Evolutionary conservation across 169 alveolate species (phyloP), one percentile per base, ranked within the genome.

Genomic region (Plasmodium berghei): DNA sequence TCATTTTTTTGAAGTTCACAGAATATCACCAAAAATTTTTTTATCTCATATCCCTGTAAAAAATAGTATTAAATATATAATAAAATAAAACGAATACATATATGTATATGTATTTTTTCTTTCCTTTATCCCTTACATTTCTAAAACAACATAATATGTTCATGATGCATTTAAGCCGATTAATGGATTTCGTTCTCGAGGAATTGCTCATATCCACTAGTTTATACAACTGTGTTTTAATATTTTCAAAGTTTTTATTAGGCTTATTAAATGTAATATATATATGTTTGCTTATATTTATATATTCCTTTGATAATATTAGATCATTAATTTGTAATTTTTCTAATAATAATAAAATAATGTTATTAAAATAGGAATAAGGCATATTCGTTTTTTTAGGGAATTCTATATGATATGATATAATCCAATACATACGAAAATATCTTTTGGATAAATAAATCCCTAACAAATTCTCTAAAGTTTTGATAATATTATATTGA

Each of bases 391-490:
- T 69, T 56, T 77, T 77, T 77, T 77, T 77, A 24, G 89, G 89
- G 16, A 77, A 55, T 56, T 77, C 89, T 67, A 77, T 77, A 63
- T 77, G 89, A 52, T 77, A 77, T 56, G 69, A 62, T 64, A 77
- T 49, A 63, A 77, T 77, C 89, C 89, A 77, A 58, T 77, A 77
- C 56, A 77, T 58, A 16, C 89, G 89, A 77, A 77, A 77, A 69
- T 77, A 77, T 58, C 89, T 49, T 55, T 77, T 77, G 12, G 89
- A 74, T 49, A 77, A 64, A 64, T 63, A 77, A 49, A 77, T 77
- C 14, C 89, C 89, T 63, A 77, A 18, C 8, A 77, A 22, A 77
- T 63, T 77, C 54, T 77, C 89, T 69, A 77, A 64, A 9, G 58
- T 64, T 77, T 77, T 77, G 24, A 77, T 77, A 28, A 77, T 46